These are phyloP conservation scores for Reticulascus tulasneorum DNA, from an alignment of 2,329 filamentous ascomycete genomes.

Conservation along the genomic window DNA sequence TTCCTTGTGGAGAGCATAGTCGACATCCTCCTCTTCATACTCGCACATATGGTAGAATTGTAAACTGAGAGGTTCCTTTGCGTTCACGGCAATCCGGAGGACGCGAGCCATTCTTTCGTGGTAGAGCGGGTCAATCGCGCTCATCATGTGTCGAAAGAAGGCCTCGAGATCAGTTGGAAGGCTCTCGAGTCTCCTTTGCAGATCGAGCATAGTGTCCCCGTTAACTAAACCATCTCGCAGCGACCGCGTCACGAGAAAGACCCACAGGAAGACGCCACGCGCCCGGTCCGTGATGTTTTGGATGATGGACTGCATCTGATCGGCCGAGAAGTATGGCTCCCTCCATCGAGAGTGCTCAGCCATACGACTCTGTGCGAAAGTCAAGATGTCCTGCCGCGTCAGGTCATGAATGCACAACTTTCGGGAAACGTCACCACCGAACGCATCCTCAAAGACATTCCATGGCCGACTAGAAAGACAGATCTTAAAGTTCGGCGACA, in stretches of 20 bases:
- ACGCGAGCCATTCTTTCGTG: neutral
- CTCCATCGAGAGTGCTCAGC: too few relatives aligned
- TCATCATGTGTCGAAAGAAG: slow-evolving; percentile 9
- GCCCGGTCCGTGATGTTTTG: slow-evolving; percentile 16
- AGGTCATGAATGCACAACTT: slow-evolving; percentile 22
- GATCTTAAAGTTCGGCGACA: slow-evolving; percentile 20
- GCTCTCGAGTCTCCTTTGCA: neutral
- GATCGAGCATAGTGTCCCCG: slow-evolving; percentile 1
- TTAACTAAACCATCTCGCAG: slow-evolving; percentile 11
- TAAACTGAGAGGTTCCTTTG: neutral
- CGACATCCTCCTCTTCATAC: neutral
- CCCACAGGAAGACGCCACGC: slow-evolving; percentile 29
- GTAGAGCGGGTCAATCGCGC: neutral
- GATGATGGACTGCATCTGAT: neutral
- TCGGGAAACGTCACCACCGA: slow-evolving; percentile 13
- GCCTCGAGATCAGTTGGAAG: slow-evolving; percentile 9
- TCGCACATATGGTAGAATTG: too few relatives aligned
- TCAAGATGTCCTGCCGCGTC: slow-evolving; percentile 22
- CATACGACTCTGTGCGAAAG: slow-evolving; percentile 11
- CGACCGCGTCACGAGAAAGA: slow-evolving; percentile 15
- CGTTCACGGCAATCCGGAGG: neutral
- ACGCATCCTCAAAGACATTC: slow-evolving; percentile 22
- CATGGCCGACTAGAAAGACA: slow-evolving; percentile 28
- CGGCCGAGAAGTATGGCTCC: neutral
- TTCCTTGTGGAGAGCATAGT: neutral